phyloP scores from a whole-genome alignment of 371 early-diverging fungal genomes.

The Rhizopus arrhizus region DNA sequence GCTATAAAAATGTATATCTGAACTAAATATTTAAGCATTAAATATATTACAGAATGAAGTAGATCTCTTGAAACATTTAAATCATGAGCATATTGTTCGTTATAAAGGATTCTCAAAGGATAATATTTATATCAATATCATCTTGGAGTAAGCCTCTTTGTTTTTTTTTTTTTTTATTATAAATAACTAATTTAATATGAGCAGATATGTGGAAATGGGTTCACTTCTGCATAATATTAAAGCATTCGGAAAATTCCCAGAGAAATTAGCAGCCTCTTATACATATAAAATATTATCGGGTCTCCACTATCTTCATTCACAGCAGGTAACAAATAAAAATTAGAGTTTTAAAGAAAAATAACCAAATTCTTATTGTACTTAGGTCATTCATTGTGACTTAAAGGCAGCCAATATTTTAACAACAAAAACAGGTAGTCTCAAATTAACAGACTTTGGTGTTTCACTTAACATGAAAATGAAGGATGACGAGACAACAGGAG shows the following conservation, averaged over 20 bases:
- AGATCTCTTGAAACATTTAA: slow-evolving; percentile 67
- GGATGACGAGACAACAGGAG: slow-evolving; percentile 63
- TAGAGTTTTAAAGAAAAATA: too few species aligned
- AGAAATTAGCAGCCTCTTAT: slow-evolving; percentile 88
- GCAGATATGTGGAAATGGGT: slow-evolving; percentile 86
- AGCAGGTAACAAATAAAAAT: slow-evolving; percentile 39
- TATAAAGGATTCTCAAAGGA: slow-evolving; percentile 87
- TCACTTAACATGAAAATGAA: slow-evolving; percentile 76
- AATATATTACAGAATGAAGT: slow-evolving; percentile 64
- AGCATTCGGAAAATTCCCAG: slow-evolving; percentile 90
- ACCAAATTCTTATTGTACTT: slow-evolving; percentile 40
- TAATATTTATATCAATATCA: slow-evolving; percentile 74
- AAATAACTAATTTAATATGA: background rate
- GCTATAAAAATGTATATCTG: slow-evolving; percentile 58
- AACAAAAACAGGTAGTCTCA: slow-evolving; percentile 90
- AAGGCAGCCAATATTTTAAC: slow-evolving; percentile 95
- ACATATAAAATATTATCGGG: slow-evolving; percentile 89
- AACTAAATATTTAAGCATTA: slow-evolving; percentile 23
- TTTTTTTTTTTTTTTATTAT: background rate
- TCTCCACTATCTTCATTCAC: slow-evolving; percentile 88
- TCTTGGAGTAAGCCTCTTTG: slow-evolving; percentile 71
- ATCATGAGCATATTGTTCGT: slow-evolving; percentile 86
- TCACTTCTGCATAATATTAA: slow-evolving; percentile 81
- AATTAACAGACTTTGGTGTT: slow-evolving; percentile 94
- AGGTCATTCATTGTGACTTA: slow-evolving; percentile 92